Percentiles rank a stretch among this genome's conserved stretches.
Conservation (phyloP, 2,329 filamentous ascomycete species). For the Pezicula radicicola region DNA sequence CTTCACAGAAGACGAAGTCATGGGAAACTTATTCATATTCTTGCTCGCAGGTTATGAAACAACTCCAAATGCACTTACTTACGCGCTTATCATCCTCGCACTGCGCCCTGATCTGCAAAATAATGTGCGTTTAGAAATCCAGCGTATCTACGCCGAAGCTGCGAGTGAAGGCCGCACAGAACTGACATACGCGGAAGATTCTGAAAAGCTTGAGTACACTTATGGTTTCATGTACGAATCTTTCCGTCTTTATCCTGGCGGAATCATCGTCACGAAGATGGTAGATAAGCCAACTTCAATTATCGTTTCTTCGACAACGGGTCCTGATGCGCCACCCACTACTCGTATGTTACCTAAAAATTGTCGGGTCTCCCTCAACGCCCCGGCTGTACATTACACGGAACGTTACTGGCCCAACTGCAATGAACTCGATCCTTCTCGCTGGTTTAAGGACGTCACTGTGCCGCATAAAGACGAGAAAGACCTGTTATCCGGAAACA, state of each 20-base stretch:
- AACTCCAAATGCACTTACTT: slow-evolving; percentile 70
- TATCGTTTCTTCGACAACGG: not conserved
- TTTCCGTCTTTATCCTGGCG: not conserved
- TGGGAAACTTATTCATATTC: slow-evolving; percentile 68
- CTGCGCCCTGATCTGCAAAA: slow-evolving; percentile 60
- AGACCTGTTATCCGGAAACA: not conserved
- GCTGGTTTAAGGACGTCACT: too few species aligned
- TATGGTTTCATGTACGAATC: slow-evolving; percentile 27
- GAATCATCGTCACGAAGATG: not conserved
- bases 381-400: too few species aligned
- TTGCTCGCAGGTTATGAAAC: slow-evolving; percentile 75
- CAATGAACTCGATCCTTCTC: too few species aligned
- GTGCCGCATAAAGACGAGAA: too few species aligned
- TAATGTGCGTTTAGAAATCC: slow-evolving; percentile 64
- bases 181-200: slow-evolving; percentile 34
- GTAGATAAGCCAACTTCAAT: slow-evolving; percentile 9
- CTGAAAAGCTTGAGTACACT: slow-evolving; percentile 28
- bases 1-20: slow-evolving; percentile 58
- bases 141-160: slow-evolving; percentile 32
- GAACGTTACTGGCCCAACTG: too few species aligned
- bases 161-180: slow-evolving; percentile 17
- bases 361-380: slow-evolving; percentile 6
- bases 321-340: too few species aligned
- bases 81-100: slow-evolving; percentile 63
- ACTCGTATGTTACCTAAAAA: too few species aligned